Percentiles rank a stretch among this genome's conserved stretches.
Conservation (phyloP, 805 yeast species). For the Debaryomyces castellii region DNA sequence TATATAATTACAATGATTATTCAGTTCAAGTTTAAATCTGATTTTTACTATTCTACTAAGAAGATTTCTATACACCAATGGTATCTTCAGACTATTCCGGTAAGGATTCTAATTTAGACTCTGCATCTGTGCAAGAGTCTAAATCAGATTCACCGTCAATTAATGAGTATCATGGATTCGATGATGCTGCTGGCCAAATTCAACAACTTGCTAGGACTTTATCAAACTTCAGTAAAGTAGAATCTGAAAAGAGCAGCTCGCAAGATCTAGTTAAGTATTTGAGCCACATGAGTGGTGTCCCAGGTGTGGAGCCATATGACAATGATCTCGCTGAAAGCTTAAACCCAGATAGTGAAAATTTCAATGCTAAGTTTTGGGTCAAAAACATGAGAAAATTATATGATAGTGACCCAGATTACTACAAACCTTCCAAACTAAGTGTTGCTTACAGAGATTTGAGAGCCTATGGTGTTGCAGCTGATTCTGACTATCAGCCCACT, state of each 20-base stretch:
- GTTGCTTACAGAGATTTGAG: conserved; percentile 57
- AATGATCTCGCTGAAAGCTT: conserved; percentile 38
- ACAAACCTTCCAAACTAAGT: conserved; percentile 60
- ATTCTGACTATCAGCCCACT: conserved; percentile 65
- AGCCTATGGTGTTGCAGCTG: conserved; percentile 66
- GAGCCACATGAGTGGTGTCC: conserved; percentile 52
- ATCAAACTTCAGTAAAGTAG: conserved; percentile 13
- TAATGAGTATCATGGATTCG: conserved; percentile 35
- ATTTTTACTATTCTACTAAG: too few relatives aligned
- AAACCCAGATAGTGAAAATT: conserved; percentile 59
- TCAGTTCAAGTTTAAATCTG: too few relatives aligned
- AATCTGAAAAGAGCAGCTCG: conserved; percentile 9
- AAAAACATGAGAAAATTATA: conserved; percentile 57
- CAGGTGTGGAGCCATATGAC: conserved; percentile 44
- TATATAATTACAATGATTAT: background rate
- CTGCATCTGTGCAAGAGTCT: conserved; percentile 4
- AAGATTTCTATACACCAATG: background rate
- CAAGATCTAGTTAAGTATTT: conserved; percentile 36
- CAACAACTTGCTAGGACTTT: conserved; percentile 45
- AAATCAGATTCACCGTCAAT: conserved; percentile 13
- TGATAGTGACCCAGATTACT: conserved; percentile 58
- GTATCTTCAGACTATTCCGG: conserved; percentile 1
- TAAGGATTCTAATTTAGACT: background rate
- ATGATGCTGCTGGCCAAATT: conserved; percentile 32
- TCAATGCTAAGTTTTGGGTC: conserved; percentile 65